Evolutionary conservation across 2,329 filamentous ascomycete genomes (phyloP).

Genomic region (Sclerotinia minor): DNA sequence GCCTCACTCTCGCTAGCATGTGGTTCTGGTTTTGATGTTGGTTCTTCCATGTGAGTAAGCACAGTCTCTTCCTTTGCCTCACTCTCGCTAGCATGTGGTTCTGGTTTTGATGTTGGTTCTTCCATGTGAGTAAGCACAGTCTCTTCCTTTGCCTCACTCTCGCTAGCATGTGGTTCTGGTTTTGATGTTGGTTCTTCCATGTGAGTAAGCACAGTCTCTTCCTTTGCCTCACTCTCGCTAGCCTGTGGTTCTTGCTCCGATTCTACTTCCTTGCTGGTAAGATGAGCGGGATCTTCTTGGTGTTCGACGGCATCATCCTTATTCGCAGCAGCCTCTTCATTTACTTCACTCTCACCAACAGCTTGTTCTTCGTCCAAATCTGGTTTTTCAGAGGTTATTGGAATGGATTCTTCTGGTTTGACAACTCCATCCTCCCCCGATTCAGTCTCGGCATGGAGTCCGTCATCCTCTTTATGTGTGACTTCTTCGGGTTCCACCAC

Average conservation of each 20-base stretch:
- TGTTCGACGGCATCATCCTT: neutral
- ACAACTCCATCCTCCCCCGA: neutral
- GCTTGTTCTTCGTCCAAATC: neutral
- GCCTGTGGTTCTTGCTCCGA: neutral
- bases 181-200: conserved; percentile 2
- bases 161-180: conserved; percentile 1
- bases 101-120: conserved; percentile 1
- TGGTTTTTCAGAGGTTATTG: neutral
- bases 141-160: conserved; percentile 5
- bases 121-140: neutral
- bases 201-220: neutral
- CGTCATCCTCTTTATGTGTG: neutral
- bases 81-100: neutral
- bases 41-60: neutral
- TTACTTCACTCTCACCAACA: neutral
- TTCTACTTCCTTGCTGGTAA: neutral
- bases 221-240: conserved; percentile 5
- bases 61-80: neutral
- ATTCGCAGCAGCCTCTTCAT: neutral
- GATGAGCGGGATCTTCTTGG: neutral
- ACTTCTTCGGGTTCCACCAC: neutral
- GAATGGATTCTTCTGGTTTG: neutral
- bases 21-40: conserved; percentile 3
- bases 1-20: neutral
- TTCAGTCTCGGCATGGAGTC: neutral